Evolutionary conservation across 2,329 filamentous ascomycete genomes (phyloP), one percentile per base, ranked within the genome.

Genomic region (Botryotinia narcissicola): DNA sequence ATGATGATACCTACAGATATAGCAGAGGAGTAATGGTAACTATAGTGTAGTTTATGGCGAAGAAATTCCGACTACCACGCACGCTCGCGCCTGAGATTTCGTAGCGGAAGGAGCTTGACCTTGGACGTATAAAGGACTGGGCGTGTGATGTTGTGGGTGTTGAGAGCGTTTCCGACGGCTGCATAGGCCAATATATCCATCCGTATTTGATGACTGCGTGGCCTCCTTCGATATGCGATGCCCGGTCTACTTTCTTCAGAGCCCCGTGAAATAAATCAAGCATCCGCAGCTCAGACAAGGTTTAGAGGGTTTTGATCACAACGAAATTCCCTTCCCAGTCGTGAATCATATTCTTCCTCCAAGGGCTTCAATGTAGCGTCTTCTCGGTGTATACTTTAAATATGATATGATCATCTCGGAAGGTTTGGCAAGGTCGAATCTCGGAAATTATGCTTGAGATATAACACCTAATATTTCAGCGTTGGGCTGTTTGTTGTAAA

Each of bases 381-480:
- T 42, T 6, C 48, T 42, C 48, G 4, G 18, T 25, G 1, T 1
- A 22, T 25, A 18, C 25, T 32, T 25, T 25, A 4, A 5, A 29
- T 32, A 25, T 42, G 25, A 29, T 29, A 22, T n/a, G 9, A 29
- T 44, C 4, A 9, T 22, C 46, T 29, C n/a, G n/a, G 3, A 16
- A 48, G 14, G n/a, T 48, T 42, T 14, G n/a, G 1, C 10, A 2
- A 25, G 5, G 29, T 32, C 64, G 9, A 40, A 57, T 68, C 5
- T 12, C 25, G 40, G 40, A 29, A n/a, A 6, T 22, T n/a, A 32
- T 68, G 9, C 29, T 32, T 2, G 0, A 48, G 22, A 48, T 6
- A 99, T 97, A 61, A 94, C 95, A 79, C 96, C 93, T 77, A 98
- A 91, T 40, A 98, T 92, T 82, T 98, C 95, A 22, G 93, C 93